These are phyloP conservation scores for Botrytis elliptica DNA, from an alignment of 2,329 filamentous ascomycete genomes.

Conservation along the genomic window DNA sequence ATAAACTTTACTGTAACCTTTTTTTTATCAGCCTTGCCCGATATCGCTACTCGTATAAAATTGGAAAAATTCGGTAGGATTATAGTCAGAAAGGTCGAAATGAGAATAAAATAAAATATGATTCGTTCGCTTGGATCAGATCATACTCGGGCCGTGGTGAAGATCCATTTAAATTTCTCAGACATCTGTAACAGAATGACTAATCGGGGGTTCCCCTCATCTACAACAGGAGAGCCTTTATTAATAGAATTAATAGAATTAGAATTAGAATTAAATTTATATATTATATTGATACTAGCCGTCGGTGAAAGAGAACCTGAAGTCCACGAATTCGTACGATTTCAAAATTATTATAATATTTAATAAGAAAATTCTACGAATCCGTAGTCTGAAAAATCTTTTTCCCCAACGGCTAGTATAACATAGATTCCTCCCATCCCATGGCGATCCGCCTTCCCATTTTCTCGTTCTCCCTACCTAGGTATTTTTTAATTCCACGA, in stretches of 20 bases:
- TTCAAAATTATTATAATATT: no score
- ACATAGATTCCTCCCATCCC: neutral
- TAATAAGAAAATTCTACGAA: no score
- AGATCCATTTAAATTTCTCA: neutral
- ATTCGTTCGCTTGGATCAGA: conserved; percentile 1
- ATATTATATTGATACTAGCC: no score
- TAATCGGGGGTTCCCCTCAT: no score
- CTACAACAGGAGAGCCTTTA: no score
- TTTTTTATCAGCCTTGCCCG: conserved; percentile 20
- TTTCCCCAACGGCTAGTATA: neutral
- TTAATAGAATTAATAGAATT: no score
- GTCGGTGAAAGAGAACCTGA: no score
- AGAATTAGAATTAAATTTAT: no score
- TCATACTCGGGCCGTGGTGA: neutral
- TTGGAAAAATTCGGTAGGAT: neutral
- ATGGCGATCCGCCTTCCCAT: neutral
- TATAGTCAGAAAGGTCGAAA: neutral
- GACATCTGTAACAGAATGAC: neutral
- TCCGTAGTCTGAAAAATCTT: no score
- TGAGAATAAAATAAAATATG: neutral
- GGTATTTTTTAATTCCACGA: conserved; percentile 32
- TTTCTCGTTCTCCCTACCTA: neutral
- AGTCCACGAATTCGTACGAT: no score
- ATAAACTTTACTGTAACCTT: neutral
- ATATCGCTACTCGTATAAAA: conserved; percentile 11